These are phyloP conservation scores for Venturia carpophila DNA, from an alignment of 2,329 filamentous ascomycete species.

Conservation along the genomic window DNA sequence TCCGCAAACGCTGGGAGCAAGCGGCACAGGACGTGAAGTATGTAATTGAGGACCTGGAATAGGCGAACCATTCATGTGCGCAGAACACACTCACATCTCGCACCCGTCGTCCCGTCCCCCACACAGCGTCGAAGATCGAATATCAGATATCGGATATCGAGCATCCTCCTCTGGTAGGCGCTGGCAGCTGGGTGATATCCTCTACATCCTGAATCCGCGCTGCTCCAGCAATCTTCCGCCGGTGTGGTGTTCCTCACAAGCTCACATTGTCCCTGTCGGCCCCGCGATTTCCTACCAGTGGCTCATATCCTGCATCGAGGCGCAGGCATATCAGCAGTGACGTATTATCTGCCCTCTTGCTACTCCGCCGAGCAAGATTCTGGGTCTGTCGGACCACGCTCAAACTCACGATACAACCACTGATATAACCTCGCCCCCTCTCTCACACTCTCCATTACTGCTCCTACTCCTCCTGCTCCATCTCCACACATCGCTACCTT, in stretches of 20 bases:
- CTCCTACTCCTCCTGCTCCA: neutral
- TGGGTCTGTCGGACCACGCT: neutral
- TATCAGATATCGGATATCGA: no score
- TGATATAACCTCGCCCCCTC: neutral
- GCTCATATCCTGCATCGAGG: constrained; percentile 2
- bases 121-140: no score
- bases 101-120: neutral
- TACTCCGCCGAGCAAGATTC: neutral
- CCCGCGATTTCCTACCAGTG: neutral
- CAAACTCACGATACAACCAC: neutral
- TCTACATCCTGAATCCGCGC: neutral
- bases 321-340: neutral
- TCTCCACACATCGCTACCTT: neutral
- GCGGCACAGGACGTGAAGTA: no score
- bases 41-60: no score
- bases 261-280: neutral
- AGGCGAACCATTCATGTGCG: no score
- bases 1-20: no score
- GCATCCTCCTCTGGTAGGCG: neutral
- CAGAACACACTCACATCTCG: no score
- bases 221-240: no score
- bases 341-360: neutral
- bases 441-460: no score
- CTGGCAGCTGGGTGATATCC: neutral
- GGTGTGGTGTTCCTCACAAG: neutral